Evolutionary conservation across 805 yeast genomes (phyloP).

Genomic region (Vanderwaltozyma yarrowii): DNA sequence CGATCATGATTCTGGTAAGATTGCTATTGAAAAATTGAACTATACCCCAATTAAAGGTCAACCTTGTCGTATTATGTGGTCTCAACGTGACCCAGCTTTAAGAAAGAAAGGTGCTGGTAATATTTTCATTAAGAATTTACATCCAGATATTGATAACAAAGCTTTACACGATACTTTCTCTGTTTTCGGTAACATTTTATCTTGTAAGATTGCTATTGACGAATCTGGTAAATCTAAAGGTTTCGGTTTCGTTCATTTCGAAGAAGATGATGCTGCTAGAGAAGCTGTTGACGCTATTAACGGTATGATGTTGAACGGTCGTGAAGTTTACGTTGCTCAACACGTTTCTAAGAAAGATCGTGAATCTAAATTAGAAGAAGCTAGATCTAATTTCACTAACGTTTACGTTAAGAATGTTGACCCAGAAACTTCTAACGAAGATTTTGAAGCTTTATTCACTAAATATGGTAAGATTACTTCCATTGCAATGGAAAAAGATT

Average conservation of each 20-base stretch:
- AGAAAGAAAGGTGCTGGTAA: constrained; percentile 95
- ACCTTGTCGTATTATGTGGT: constrained; percentile 99
- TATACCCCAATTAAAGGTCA: constrained; percentile 88
- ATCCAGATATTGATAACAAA: constrained; percentile 97
- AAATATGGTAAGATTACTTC: constrained; percentile 78
- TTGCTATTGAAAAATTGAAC: constrained; percentile 92
- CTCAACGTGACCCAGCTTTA: constrained; percentile 94
- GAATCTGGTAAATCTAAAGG: constrained; percentile 87
- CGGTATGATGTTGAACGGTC: constrained; percentile 96
- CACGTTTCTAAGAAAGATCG: constrained; percentile 91
- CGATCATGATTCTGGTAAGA: constrained; percentile 80
- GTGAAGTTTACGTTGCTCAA: constrained; percentile 90
- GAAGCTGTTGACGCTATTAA: constrained; percentile 95
- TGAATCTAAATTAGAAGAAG: constrained; percentile 81
- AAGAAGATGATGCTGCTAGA: constrained; percentile 81
- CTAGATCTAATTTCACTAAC: constrained; percentile 90
- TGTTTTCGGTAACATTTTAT: constrained; percentile 90
- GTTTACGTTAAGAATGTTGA: constrained; percentile 88
- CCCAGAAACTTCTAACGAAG: constrained; percentile 56
- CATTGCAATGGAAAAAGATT: constrained; percentile 66
- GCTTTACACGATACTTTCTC: constrained; percentile 96
- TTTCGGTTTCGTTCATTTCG: constrained; percentile 96
- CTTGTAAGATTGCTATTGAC: constrained; percentile 96
- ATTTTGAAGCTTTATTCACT: constrained; percentile 61
- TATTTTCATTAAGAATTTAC: constrained; percentile 96